Conservation (phyloP, 768 basidiomycete genomes). For the Lactarius deliciosus region DNA sequence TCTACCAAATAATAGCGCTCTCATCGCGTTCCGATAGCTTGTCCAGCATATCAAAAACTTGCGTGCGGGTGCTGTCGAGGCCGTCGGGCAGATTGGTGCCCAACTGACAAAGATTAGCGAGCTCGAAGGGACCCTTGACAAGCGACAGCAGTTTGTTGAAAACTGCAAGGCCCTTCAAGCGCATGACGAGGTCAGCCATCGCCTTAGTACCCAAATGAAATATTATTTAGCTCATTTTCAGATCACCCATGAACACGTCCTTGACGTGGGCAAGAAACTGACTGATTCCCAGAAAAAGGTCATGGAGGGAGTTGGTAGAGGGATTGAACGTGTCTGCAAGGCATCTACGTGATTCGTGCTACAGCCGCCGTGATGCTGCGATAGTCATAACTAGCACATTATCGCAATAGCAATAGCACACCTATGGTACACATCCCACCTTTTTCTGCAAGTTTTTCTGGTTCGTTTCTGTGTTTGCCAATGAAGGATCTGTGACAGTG, state of each 20-base stretch:
- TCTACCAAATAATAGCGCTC: constrained; percentile 9
- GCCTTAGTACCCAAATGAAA: not conserved
- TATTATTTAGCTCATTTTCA: constrained; percentile 32
- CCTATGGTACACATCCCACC: not conserved
- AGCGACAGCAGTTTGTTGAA: constrained; percentile 52
- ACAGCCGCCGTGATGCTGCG: not conserved
- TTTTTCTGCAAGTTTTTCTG: no score
- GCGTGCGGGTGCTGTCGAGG: constrained; percentile 50
- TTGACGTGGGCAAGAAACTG: constrained; percentile 60
- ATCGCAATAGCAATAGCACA: not conserved
- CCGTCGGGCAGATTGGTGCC: constrained; percentile 58
- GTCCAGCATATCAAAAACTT: constrained; percentile 64
- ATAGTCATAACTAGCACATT: not conserved
- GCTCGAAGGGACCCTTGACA: constrained; percentile 50
- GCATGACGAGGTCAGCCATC: constrained; percentile 37
- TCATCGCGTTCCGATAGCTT: constrained; percentile 45
- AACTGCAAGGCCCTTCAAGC: constrained; percentile 46
- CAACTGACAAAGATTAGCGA: constrained; percentile 52
- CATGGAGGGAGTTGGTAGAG: constrained; percentile 69
- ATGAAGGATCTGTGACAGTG: not conserved
- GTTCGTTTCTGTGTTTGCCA: no score
- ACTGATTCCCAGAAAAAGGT: constrained; percentile 71
- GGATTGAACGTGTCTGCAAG: constrained; percentile 54
- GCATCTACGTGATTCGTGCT: constrained; percentile 32
- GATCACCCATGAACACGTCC: constrained; percentile 65